Evolutionary conservation across 768 basidiomycete species (phyloP).

Genomic region (Panus rudis): DNA sequence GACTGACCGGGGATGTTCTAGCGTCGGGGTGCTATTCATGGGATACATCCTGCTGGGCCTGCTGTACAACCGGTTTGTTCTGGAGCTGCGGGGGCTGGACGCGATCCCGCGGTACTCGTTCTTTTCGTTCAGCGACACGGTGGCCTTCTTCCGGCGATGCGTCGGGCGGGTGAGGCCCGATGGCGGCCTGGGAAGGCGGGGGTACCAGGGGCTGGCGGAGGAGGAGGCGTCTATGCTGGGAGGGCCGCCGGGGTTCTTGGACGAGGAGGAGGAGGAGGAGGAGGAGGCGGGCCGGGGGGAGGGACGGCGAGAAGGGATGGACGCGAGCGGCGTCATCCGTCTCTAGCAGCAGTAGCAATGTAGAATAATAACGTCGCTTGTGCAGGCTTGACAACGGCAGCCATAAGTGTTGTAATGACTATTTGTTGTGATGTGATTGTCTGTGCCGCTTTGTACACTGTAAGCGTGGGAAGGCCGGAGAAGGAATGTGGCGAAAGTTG

Average conservation of each 20-base stretch:
- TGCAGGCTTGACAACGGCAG: too few relatives aligned
- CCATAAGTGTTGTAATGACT: too few relatives aligned
- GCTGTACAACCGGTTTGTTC: conserved; percentile 73
- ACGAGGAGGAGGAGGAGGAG: conserved; percentile 23
- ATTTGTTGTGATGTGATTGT: too few relatives aligned
- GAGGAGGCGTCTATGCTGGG: conserved; percentile 22
- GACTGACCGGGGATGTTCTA: conserved; percentile 21
- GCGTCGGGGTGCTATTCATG: conserved; percentile 49
- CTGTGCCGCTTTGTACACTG: not conserved
- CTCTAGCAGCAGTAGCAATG: too few relatives aligned
- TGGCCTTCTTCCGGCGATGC: conserved; percentile 17
- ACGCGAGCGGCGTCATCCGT: conserved; percentile 21
- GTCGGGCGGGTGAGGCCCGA: conserved; percentile 16
- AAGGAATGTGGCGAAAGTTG: not conserved
- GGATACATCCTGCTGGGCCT: conserved; percentile 63
- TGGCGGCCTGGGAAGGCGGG: conserved; percentile 12
- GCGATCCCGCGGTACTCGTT: conserved; percentile 60
- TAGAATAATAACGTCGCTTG: too few relatives aligned
- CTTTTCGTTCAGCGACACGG: conserved; percentile 21
- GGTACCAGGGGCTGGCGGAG: conserved; percentile 21
- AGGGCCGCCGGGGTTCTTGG: conserved; percentile 21
- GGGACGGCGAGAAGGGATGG: conserved; percentile 12
- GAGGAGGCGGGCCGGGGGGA: conserved; percentile 5
- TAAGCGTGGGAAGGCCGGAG: not conserved
- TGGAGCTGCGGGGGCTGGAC: conserved; percentile 63